A percentile compares a stretch with the other conserved stretches of the same genome.
Evolutionary conservation across 169 alveolate genomes (phyloP).

Genomic region (Eimeria mitis): DNA sequence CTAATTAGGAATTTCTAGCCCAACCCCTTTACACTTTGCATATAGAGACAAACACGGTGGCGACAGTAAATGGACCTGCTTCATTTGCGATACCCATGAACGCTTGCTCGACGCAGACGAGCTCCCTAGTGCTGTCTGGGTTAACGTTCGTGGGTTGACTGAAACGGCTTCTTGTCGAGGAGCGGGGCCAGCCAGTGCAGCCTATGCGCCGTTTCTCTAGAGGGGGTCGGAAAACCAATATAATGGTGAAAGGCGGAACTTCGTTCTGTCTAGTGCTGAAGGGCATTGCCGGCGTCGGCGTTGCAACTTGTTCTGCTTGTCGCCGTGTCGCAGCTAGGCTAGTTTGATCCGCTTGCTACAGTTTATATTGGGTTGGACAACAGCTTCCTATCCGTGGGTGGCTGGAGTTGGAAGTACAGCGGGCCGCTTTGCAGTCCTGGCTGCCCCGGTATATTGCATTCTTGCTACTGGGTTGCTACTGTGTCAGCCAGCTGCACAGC

Average conservation of each 20-base stretch:
- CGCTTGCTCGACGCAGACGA: background rate
- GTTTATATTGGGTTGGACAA: too few relatives aligned
- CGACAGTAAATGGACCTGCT: too few relatives aligned
- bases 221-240: conserved; percentile 55
- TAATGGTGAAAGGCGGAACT: background rate
- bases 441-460: background rate
- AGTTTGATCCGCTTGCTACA: too few relatives aligned
- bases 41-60: too few relatives aligned
- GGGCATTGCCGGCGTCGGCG: too few relatives aligned
- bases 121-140: background rate
- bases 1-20: too few relatives aligned
- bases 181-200: background rate
- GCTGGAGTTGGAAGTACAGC: too few relatives aligned
- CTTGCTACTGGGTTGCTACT: background rate
- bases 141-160: background rate
- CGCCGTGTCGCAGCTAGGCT: too few relatives aligned
- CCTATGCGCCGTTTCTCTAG: conserved; percentile 38
- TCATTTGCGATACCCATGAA: background rate
- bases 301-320: too few relatives aligned
- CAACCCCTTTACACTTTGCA: too few relatives aligned
- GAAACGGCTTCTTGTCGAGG: conserved; percentile 67
- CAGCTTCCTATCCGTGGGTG: too few relatives aligned
- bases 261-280: background rate
- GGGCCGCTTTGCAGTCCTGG: background rate
- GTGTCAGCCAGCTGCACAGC: too few relatives aligned